Conservation (phyloP, 148 eudicot species). For the Rhododendron molle region DNA sequence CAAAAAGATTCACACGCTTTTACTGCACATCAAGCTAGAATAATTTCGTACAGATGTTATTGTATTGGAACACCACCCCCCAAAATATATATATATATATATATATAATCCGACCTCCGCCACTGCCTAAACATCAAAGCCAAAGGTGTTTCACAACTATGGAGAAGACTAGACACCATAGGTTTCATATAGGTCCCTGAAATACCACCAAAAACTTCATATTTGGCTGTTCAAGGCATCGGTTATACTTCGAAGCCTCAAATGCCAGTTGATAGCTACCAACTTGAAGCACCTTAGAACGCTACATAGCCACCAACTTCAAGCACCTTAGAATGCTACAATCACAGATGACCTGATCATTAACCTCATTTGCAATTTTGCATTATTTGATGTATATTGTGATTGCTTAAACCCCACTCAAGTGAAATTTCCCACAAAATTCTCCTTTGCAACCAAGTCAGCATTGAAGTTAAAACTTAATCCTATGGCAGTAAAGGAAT, state of each 20-base stretch:
- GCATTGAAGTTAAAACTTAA: background rate
- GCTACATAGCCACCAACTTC: background rate
- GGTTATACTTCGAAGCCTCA: background rate
- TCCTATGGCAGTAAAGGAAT: background rate
- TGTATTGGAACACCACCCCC: too few species aligned
- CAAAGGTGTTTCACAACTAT: background rate
- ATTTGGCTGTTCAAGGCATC: background rate
- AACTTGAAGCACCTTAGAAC: background rate
- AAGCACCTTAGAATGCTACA: background rate
- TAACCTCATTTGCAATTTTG: background rate
- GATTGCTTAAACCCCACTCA: background rate
- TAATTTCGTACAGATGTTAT: too few species aligned
- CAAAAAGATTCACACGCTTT: too few species aligned
- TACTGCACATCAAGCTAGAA: too few species aligned
- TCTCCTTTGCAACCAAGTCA: background rate
- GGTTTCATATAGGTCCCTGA: background rate
- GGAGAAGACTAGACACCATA: background rate
- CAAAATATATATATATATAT: too few species aligned
- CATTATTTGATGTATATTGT: background rate
- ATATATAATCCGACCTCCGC: background rate
- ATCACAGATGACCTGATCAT: background rate
- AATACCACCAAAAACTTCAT: background rate
- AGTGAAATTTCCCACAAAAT: background rate
- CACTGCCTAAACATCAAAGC: background rate
- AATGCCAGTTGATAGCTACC: background rate